Conservation (phyloP, 768 basidiomycete species). For the Hygrocybe coccinea region DNA sequence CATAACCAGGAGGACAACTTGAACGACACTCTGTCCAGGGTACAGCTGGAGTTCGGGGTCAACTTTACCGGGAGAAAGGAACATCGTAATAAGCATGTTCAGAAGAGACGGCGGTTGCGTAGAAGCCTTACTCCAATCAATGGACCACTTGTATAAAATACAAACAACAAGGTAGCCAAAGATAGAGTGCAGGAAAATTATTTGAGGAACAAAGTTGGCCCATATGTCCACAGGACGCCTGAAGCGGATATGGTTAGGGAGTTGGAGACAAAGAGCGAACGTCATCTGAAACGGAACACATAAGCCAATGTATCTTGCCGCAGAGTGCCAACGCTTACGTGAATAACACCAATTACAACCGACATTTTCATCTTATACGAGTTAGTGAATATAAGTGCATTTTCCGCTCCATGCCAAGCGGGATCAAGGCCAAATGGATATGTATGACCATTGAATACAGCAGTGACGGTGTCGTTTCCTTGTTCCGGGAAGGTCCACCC, state of each 20-base stretch:
- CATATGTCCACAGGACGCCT: conserved; percentile 82
- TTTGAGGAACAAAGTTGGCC: conserved; percentile 94
- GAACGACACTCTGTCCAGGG: conserved; percentile 80
- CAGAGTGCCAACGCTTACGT: conserved; percentile 51
- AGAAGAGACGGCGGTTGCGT: conserved; percentile 82
- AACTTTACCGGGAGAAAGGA: conserved; percentile 82
- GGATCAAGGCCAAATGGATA: conserved; percentile 96
- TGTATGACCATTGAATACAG: conserved; percentile 55
- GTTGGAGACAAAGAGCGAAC: conserved; percentile 92
- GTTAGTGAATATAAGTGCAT: conserved; percentile 89
- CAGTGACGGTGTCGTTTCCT: conserved; percentile 44
- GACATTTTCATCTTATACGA: conserved; percentile 99
- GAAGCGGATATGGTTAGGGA: conserved; percentile 94
- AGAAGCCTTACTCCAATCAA: conserved; percentile 77
- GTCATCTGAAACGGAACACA: conserved; percentile 69
- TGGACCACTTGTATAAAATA: conserved; percentile 95
- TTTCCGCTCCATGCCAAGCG: conserved; percentile 90
- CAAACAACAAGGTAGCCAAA: conserved; percentile 94
- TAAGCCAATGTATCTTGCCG: conserved; percentile 9
- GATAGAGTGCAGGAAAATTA: conserved; percentile 95
- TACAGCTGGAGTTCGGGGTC: conserved; percentile 69
- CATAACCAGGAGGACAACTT: conserved; percentile 68
- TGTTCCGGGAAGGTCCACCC: conserved; percentile 74
- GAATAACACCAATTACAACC: conserved; percentile 90
- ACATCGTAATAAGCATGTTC: conserved; percentile 96